phyloP scores from a whole-genome alignment of 1,139 yeast species.

The Candida sojae region DNA sequence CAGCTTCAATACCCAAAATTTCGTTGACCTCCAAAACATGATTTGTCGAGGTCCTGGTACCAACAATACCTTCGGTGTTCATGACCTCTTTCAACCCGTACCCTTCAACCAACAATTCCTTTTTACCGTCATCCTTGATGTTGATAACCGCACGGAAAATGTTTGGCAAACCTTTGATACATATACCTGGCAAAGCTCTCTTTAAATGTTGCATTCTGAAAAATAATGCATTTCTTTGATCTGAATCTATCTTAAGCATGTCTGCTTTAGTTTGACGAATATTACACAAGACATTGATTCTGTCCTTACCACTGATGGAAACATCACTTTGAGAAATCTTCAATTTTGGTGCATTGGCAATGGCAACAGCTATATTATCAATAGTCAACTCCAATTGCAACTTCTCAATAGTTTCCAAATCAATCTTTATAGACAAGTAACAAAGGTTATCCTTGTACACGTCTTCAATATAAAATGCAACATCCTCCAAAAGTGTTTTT shows the following conservation, averaged over 20 bases:
- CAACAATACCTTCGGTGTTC: constrained; percentile 97
- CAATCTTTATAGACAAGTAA: constrained; percentile 78
- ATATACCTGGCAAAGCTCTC: constrained; percentile 81
- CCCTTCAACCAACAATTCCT: constrained; percentile 94
- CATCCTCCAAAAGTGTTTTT: constrained; percentile 84
- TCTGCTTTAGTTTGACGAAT: constrained; percentile 52
- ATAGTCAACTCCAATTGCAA: constrained; percentile 85
- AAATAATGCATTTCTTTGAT: constrained; percentile 58
- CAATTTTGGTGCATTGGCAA: constrained; percentile 82
- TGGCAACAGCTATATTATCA: constrained; percentile 84
- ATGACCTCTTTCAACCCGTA: constrained; percentile 94
- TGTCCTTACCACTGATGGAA: constrained; percentile 63
- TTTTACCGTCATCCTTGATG: constrained; percentile 81
- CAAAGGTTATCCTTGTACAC: constrained; percentile 84
- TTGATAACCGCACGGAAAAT: constrained; percentile 96
- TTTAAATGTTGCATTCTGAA: constrained; percentile 89
- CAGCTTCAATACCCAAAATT: constrained; percentile 97
- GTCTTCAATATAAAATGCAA: constrained; percentile 88
- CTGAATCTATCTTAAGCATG: constrained; percentile 26
- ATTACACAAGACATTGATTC: constrained; percentile 74
- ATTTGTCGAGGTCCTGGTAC: constrained; percentile 83
- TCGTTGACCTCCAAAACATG: constrained; percentile 88
- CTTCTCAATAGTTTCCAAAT: constrained; percentile 80
- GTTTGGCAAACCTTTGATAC: constrained; percentile 89
- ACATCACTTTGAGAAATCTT: constrained; percentile 79